phyloP scores from a whole-genome alignment of 768 basidiomycete genomes.

The Suillus bovinus region DNA sequence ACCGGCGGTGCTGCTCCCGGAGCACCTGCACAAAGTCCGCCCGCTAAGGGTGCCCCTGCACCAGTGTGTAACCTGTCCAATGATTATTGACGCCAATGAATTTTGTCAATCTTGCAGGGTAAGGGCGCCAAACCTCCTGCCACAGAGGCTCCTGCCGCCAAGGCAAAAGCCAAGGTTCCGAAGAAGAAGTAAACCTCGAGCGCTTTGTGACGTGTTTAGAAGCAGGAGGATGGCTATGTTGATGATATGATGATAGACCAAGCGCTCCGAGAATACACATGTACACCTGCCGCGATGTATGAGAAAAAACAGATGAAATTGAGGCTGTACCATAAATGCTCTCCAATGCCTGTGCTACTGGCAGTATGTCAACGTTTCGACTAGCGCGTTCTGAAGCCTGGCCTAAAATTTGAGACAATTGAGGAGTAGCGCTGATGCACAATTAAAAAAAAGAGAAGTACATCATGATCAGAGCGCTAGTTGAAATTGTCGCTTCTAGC shows the following conservation, averaged over 20 bases:
- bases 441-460: background rate
- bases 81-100: background rate
- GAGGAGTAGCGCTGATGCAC: background rate
- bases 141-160: conserved; percentile 30
- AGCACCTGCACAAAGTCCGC: background rate
- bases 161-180: conserved; percentile 25
- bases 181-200: conserved; percentile 30
- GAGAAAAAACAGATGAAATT: background rate
- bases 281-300: background rate
- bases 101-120: conserved; percentile 15
- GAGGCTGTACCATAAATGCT: background rate
- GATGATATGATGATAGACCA: background rate
- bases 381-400: background rate
- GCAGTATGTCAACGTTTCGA: background rate
- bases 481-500: background rate
- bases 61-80: conserved; percentile 1
- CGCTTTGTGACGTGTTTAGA: background rate
- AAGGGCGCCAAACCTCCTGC: conserved; percentile 18
- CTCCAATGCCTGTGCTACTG: background rate
- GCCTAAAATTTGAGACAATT: background rate
- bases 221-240: background rate
- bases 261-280: background rate
- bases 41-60: background rate
- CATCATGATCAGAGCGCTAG: background rate
- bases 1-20: background rate